Evolutionary conservation across 768 basidiomycete genomes (phyloP), one percentile per base, ranked within the genome.

Genomic region (Kondoa malvinella): DNA sequence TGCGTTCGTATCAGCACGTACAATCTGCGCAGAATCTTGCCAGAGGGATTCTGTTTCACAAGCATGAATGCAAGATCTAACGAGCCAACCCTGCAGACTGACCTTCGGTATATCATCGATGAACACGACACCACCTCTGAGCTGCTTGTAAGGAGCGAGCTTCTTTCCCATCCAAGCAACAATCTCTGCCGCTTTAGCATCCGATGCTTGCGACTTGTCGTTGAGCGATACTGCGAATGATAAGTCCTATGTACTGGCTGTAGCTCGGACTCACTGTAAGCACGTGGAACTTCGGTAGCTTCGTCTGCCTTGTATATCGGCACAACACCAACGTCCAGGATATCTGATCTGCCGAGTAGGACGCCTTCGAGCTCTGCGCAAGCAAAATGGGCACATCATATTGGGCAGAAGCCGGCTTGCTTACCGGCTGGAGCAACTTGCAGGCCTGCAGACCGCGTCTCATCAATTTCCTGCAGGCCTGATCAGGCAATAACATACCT

Each of bases 1-100:
- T 68, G 67, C 21, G 58, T 59, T 16, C 67, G 59, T n/a, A 60
- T 62, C 2, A 71, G 34, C 8, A 21, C 40, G 12, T 50, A 50
- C 40, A 50, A 50, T 50, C 40, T 50, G 40, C 72, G 29, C 1
- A 73, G 34, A 32, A 74, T 70, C 69, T 74, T 74, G 17, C 74
- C 74, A 0, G 65, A 65, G 0, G 74, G 72, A 1, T 34, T 60
- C 66, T 74, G n/a, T n/a, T n/a, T n/a, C n/a, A n/a, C n/a, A n/a
- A n/a, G 72, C 2, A 71, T 71, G 1, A 74, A 34, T 1, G 40
- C 26, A 4, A 67, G 69, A 59, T 72, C 62, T 32, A 74, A 30
- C 2, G 34, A 27, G 56, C 70, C 66, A 8, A 70, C 68, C 40
- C 73, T 68, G 14, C n/a, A n/a, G n/a, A n/a, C n/a, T n/a, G n/a